Conservation (phyloP, 1,284 basidiomycete species). For the Leccinum solheimii region DNA sequence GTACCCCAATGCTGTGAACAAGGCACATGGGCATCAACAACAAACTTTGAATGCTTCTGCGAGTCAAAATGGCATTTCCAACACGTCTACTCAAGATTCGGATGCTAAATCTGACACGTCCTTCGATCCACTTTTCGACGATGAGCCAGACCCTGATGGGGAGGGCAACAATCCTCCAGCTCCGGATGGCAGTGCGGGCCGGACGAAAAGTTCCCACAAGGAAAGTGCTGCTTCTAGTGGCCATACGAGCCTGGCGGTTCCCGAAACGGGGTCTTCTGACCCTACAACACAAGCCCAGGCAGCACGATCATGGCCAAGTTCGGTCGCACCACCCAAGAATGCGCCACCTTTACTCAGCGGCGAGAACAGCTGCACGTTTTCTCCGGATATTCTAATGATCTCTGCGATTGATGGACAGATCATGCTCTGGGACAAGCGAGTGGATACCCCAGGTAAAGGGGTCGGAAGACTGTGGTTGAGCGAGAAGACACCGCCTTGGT, state of each 20-base stretch:
- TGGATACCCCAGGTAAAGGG: conserved; percentile 60
- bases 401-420: conserved; percentile 92
- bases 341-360: conserved; percentile 72
- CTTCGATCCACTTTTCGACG: conserved; percentile 81
- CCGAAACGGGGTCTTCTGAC: conserved; percentile 31
- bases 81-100: conserved; percentile 37
- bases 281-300: conserved; percentile 28
- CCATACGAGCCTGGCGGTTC: conserved; percentile 25
- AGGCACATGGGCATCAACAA: conserved; percentile 18
- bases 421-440: conserved; percentile 87
- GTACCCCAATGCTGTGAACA: conserved; percentile 15
- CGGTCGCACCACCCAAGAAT: conserved; percentile 59
- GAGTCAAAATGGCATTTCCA: conserved; percentile 29
- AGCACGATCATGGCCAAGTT: conserved; percentile 30
- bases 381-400: conserved; percentile 85
- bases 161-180: conserved; percentile 34
- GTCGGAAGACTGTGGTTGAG: conserved; percentile 86
- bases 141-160: conserved; percentile 61
- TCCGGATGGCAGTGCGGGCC: conserved; percentile 16
- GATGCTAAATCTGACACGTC: conserved; percentile 76
- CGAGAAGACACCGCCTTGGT: conserved; percentile 94
- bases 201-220: conserved; percentile 17
- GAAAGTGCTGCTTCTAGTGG: conserved; percentile 14
- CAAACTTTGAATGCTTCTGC: conserved; percentile 20
- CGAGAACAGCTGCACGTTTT: conserved; percentile 63